phyloP scores from a whole-genome alignment of 805 yeast species.

The Candida vartiovaarae region DNA sequence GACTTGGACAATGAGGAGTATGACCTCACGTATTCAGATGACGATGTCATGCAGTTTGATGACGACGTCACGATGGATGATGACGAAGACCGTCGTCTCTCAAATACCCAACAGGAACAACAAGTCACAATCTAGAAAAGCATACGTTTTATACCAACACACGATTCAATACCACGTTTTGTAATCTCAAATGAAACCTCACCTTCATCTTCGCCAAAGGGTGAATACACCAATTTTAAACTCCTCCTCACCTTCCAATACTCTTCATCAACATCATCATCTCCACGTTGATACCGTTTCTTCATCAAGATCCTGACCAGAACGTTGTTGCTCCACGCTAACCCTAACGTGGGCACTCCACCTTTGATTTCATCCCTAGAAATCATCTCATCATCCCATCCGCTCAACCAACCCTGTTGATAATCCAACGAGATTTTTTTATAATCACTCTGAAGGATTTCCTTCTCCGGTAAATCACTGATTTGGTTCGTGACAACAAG shows the following conservation, averaged over 20 bases:
- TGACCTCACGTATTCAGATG: slow-evolving; percentile 34
- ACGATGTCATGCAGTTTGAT: slow-evolving; percentile 10
- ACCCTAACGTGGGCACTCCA: slow-evolving; percentile 48
- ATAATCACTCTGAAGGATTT: slow-evolving; percentile 17
- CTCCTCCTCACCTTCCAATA: slow-evolving; percentile 25
- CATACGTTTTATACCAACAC: not conserved
- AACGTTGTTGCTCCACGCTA: slow-evolving; percentile 45
- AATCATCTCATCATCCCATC: slow-evolving; percentile 48
- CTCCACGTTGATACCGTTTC: slow-evolving; percentile 30
- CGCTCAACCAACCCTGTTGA: slow-evolving; percentile 67
- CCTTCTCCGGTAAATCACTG: slow-evolving; percentile 44
- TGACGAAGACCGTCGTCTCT: too few species aligned
- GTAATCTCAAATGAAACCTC: slow-evolving; percentile 22
- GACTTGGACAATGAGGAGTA: slow-evolving; percentile 37
- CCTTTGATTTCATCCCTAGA: slow-evolving; percentile 9
- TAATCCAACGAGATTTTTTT: slow-evolving; percentile 39
- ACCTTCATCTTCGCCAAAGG: slow-evolving; percentile 10
- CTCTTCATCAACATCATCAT: slow-evolving; percentile 16
- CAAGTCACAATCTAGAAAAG: not conserved
- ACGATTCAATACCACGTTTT: slow-evolving; percentile 11
- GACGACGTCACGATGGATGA: slow-evolving; percentile 21
- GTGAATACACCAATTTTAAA: slow-evolving; percentile 36
- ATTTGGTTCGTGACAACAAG: slow-evolving; percentile 77
- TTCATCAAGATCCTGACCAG: slow-evolving; percentile 41
- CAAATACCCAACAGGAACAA: not conserved